Conservation (phyloP, 495 filamentous ascomycete species). For the Hamigera avellanea region DNA sequence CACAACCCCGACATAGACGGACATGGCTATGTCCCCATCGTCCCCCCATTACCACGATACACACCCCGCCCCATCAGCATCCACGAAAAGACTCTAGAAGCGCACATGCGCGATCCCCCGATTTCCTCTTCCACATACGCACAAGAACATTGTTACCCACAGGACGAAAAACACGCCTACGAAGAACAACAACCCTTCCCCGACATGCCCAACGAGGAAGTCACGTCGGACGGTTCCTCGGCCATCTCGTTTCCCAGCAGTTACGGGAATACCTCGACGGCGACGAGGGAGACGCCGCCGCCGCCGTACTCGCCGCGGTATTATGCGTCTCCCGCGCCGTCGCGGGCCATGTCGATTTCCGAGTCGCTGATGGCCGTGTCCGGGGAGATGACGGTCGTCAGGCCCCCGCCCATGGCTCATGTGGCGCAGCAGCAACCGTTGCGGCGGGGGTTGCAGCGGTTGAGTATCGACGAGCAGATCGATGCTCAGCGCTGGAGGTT, state of each 20-base stretch:
- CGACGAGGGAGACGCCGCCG: constrained; percentile 34
- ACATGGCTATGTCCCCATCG: constrained; percentile 22
- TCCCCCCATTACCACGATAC: constrained; percentile 30
- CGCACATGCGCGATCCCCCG: constrained; percentile 25
- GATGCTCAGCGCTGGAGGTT: constrained; percentile 15
- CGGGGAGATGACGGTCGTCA: constrained; percentile 1
- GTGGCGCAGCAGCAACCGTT: constrained; percentile 15
- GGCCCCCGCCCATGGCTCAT: constrained; percentile 16
- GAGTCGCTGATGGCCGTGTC: constrained; percentile 11
- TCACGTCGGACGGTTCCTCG: constrained; percentile 28
- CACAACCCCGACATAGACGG: constrained; percentile 11
- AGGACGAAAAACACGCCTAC: constrained; percentile 26
- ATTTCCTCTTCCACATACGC: constrained; percentile 16
- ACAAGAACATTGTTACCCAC: too few species aligned
- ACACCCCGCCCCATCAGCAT: constrained; percentile 29
- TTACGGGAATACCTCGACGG: constrained; percentile 37
- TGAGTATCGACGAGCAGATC: constrained; percentile 9
- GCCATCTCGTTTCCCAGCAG: constrained; percentile 35
- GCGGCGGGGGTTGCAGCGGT: constrained; percentile 4
- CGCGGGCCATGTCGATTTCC: constrained; percentile 25
- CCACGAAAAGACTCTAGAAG: constrained; percentile 32
- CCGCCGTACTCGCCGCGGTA: constrained; percentile 32
- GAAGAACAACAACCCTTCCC: constrained; percentile 3
- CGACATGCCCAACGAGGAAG: constrained; percentile 13
- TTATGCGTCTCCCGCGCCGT: constrained; percentile 17